A percentile compares a stretch with the other conserved stretches of the same genome.
These are phyloP conservation scores for Cyclotella choctawhatcheeana DNA, from an alignment of 108 stramenopile species.

Conservation along the genomic window DNA sequence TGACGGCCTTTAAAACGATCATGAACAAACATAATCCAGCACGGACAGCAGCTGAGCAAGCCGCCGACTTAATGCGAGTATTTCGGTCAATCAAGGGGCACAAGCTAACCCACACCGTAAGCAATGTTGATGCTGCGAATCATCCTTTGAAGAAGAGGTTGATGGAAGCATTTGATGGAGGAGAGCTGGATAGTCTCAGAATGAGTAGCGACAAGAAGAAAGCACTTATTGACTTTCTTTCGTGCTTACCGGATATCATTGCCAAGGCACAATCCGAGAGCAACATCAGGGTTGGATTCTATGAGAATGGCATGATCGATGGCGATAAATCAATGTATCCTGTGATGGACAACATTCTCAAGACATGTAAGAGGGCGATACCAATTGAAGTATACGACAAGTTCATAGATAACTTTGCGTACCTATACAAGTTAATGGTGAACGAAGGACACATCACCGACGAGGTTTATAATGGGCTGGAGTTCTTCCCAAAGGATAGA, in stretches of 20 bases:
- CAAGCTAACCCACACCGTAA: neutral
- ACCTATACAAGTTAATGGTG: neutral
- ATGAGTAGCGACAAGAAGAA: neutral
- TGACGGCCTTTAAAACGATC: neutral
- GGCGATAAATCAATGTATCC: neutral
- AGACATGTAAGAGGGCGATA: neutral
- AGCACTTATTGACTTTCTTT: constrained; percentile 14
- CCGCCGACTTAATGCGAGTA: neutral
- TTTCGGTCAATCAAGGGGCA: neutral
- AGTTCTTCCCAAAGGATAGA: neutral
- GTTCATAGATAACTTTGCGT: neutral
- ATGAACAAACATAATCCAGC: neutral
- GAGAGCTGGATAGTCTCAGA: neutral
- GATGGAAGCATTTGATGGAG: too few species aligned
- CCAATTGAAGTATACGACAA: neutral
- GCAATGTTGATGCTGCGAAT: neutral
- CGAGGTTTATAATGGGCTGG: neutral
- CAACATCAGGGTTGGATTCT: constrained; percentile 14
- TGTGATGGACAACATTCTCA: constrained; percentile 7
- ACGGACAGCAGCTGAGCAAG: neutral
- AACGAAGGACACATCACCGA: constrained; percentile 1
- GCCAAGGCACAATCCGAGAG: neutral
- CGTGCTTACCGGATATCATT: constrained; percentile 1
- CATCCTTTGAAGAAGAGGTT: too few species aligned
- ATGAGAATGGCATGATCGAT: constrained; percentile 8